Base-by-base conservation (phyloP, 1,284 basidiomycete genomes). In the Cerioporus squamosus region DNA sequence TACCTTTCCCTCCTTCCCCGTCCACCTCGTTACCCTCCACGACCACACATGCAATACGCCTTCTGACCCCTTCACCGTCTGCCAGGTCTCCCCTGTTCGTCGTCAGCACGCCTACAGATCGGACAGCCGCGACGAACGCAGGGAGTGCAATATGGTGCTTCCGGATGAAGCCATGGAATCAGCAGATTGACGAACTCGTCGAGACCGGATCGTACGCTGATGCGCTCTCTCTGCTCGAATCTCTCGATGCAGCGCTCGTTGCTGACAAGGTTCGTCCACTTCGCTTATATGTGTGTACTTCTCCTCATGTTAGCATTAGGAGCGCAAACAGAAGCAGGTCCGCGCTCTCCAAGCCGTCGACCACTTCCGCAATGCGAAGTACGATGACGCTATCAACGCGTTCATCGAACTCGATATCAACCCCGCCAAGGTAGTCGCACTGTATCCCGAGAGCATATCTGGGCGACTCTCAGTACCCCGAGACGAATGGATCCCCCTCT, bases 381-480 rank as follows among this genome's bases (percentile, higher is more conserved):
- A 83, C 66, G 87, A 91, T 60, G 76, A 80, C 15, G 96, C 97
- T 0, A 88, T 98, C 55, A 90, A 97, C 68, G 84, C 87, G 0
- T 97, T 99, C 72, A 85, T 96, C 50, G 85, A 90, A 43, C 85
- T 97, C 44, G 91, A 98, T 64, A 81, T 94, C 62, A 97, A 97
- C 68, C 97, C 97, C 0, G 94, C 95, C 2, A 94, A 96, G 69
- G 93, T 99, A 1, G 84, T 99, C 14, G 91, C 95, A 1, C 78
- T 98, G 4, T 99, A 93, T 72, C 93, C 95, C 0, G 82, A 90
- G 46, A 79, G 79, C 17, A 85, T 99, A 2, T 84, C 95, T 0
- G 97, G 97, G 4, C 80, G 91, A 31, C 75, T 98, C 12, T 80
- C 87, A 14, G 83, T 90, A 0, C 83, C 87, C 15, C 81, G 76